Percentiles rank a stretch among this genome's conserved stretches.
Conservation (phyloP, 208 protist species). For the Phytomonas francai region DNA sequence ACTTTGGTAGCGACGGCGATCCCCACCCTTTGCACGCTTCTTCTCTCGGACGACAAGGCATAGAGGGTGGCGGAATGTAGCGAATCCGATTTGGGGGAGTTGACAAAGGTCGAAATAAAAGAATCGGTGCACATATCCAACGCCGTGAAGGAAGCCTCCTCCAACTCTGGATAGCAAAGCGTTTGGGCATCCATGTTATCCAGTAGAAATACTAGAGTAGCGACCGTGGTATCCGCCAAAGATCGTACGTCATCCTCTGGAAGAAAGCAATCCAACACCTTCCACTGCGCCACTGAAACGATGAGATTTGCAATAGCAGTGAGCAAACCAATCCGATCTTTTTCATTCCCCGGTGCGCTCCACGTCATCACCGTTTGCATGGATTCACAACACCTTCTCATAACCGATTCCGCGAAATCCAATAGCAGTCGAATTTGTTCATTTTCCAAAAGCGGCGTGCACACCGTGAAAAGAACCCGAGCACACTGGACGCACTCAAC, state of each 20-base stretch:
- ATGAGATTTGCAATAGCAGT: constrained; percentile 35
- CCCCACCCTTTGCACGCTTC: constrained; percentile 54
- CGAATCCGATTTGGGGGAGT: constrained; percentile 24
- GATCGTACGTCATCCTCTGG: constrained; percentile 26
- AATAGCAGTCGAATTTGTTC: constrained; percentile 23
- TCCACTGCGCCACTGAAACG: constrained; percentile 56
- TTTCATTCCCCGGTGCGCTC: constrained; percentile 29
- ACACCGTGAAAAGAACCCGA: constrained; percentile 38
- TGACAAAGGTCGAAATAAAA: constrained; percentile 49
- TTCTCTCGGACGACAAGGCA: constrained; percentile 35
- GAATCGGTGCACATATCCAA: constrained; percentile 60
- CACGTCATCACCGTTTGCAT: constrained; percentile 21
- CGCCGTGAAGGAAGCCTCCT: constrained; percentile 50
- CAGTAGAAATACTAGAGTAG: constrained; percentile 36
- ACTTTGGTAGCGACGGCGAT: constrained; percentile 39
- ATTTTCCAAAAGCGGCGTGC: constrained; percentile 32
- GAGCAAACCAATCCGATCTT: constrained; percentile 42
- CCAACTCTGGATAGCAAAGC: constrained; percentile 42
- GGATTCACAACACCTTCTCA: constrained; percentile 13
- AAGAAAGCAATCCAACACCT: constrained; percentile 57
- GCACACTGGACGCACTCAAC: constrained; percentile 32
- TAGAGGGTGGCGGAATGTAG: constrained; percentile 70
- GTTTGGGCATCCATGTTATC: constrained; percentile 43
- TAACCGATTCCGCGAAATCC: constrained; percentile 21
- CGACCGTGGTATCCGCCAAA: constrained; percentile 29